phyloP scores from a whole-genome alignment of 768 basidiomycete species.

The Mycena kentingensis region DNA sequence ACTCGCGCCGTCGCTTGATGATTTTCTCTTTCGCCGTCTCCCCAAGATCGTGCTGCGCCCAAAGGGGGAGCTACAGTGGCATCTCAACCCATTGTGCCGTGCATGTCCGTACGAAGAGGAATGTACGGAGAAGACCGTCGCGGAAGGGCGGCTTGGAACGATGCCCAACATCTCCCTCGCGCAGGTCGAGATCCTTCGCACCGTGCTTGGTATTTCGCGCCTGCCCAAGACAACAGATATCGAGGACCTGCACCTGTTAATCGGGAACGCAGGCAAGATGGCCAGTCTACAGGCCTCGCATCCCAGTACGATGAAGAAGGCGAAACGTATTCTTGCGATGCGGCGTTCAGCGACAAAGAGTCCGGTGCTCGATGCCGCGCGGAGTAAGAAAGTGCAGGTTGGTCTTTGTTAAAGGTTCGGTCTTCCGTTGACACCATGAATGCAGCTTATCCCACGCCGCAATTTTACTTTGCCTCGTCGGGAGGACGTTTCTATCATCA shows the following conservation, averaged over 20 bases:
- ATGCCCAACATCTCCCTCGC: constrained; percentile 52
- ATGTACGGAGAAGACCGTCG: constrained; percentile 37
- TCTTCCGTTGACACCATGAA: background rate
- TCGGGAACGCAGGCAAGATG: constrained; percentile 32
- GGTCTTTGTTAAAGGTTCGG: background rate
- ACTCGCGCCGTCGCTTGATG: constrained; percentile 42
- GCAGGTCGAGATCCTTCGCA: constrained; percentile 43
- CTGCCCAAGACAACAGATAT: constrained; percentile 39
- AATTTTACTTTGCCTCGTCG: constrained; percentile 45
- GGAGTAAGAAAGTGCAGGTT: constrained; percentile 37
- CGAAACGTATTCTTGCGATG: constrained; percentile 39
- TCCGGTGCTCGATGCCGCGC: constrained; percentile 43
- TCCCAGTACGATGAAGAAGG: constrained; percentile 42
- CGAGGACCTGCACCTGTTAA: constrained; percentile 46
- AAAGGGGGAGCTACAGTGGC: constrained; percentile 44
- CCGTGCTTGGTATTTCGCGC: constrained; percentile 35
- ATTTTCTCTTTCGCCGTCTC: constrained; percentile 45
- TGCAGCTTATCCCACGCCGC: constrained; percentile 43
- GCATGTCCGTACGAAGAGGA: constrained; percentile 43
- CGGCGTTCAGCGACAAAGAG: constrained; percentile 26
- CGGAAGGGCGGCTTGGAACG: constrained; percentile 42
- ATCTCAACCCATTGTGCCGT: constrained; percentile 51
- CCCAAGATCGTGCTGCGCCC: constrained; percentile 40
- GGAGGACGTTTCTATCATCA: constrained; percentile 48
- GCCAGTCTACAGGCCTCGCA: constrained; percentile 32